phyloP scores from a whole-genome alignment of 2,329 filamentous ascomycete genomes.

The Pseudomassariella vexata region DNA sequence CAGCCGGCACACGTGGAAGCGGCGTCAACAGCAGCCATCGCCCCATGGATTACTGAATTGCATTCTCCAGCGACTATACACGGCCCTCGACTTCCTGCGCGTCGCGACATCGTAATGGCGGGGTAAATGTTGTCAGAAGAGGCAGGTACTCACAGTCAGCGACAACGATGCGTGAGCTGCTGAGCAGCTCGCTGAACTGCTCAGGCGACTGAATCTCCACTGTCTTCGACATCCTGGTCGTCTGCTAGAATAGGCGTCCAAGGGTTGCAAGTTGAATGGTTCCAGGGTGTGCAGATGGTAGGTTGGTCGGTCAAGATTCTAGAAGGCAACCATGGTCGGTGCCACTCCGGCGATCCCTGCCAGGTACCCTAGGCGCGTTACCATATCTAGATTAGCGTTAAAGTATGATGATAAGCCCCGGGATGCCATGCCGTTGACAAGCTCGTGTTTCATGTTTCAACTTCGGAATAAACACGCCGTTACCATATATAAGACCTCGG shows the following conservation, averaged over 20 bases:
- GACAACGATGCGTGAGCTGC: constrained; percentile 72
- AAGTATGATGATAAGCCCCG: constrained; percentile 5
- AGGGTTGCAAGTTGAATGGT: constrained; percentile 2
- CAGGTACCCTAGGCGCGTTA: constrained; percentile 4
- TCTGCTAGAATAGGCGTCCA: too few relatives aligned
- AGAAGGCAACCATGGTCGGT: neutral
- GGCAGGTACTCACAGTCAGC: constrained; percentile 68
- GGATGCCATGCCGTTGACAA: constrained; percentile 8
- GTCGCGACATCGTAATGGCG: constrained; percentile 24
- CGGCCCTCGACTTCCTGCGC: constrained; percentile 6
- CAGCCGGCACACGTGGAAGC: too few relatives aligned
- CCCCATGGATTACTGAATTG: too few relatives aligned
- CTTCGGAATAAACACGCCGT: too few relatives aligned
- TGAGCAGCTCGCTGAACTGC: constrained; percentile 64
- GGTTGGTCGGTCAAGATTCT: too few relatives aligned
- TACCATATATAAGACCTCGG: too few relatives aligned
- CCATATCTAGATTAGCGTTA: constrained; percentile 1
- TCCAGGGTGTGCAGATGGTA: constrained; percentile 1
- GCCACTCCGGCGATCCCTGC: constrained; percentile 5
- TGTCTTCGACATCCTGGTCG: constrained; percentile 38
- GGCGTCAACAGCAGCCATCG: too few relatives aligned
- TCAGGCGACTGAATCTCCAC: constrained; percentile 45
- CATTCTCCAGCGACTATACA: too few relatives aligned
- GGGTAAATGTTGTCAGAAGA: constrained; percentile 12
- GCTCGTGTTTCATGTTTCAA: too few relatives aligned